Evolutionary conservation across 371 early-diverging fungal genomes (phyloP).

Genomic region (Lichtheimia hyalospora): DNA sequence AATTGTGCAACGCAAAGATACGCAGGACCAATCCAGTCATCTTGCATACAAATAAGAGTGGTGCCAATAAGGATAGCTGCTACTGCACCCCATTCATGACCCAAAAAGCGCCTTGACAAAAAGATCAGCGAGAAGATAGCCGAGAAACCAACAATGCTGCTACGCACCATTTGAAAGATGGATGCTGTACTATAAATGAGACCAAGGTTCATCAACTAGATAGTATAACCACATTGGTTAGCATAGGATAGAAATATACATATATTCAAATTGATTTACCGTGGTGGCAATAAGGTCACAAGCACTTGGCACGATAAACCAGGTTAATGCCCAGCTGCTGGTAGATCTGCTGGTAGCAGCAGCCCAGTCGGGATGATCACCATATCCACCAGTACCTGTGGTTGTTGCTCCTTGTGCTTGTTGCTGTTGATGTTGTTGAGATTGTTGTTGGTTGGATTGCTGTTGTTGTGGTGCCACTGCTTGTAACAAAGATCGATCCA

Average conservation of each 20-base stretch:
- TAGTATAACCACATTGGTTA: no score
- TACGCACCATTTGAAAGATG: conserved; percentile 46
- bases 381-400: conserved; percentile 2
- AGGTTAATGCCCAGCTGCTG: conserved; percentile 29
- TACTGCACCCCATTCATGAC: conserved; percentile 36
- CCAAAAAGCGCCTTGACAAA: conserved; percentile 38
- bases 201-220: conserved; percentile 41
- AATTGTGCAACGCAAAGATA: conserved; percentile 36
- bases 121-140: conserved; percentile 43
- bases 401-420: neutral
- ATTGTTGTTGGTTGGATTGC: neutral
- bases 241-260: no score
- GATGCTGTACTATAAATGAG: conserved; percentile 47
- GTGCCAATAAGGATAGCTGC: conserved; percentile 33
- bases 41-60: conserved; percentile 15
- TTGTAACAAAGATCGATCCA: conserved; percentile 35
- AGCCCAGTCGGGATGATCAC: conserved; percentile 18
- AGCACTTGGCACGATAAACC: conserved; percentile 45
- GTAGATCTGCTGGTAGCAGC: conserved; percentile 20
- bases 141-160: conserved; percentile 48
- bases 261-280: conserved; percentile 15
- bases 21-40: conserved; percentile 32
- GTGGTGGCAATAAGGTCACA: conserved; percentile 47
- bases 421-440: conserved; percentile 7
- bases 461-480: conserved; percentile 32